Evolutionary conservation across 495 filamentous ascomycete genomes (phyloP).

Genomic region (Neurospora sp.): DNA sequence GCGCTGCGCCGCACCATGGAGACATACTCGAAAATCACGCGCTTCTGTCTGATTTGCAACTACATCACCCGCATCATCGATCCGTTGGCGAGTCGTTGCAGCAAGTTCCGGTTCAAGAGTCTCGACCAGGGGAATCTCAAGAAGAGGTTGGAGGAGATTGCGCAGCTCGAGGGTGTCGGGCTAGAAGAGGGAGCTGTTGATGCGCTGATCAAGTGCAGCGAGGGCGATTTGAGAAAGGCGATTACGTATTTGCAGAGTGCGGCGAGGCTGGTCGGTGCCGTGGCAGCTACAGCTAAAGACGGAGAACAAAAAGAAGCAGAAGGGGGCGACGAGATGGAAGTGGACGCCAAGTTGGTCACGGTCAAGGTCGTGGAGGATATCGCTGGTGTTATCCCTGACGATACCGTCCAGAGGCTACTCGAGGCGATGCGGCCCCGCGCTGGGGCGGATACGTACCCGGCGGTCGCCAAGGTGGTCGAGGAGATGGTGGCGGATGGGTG

Average conservation of each 20-base stretch:
- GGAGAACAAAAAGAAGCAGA: slow-evolving; percentile 27
- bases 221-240: slow-evolving; percentile 89
- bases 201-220: slow-evolving; percentile 72
- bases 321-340: slow-evolving; percentile 37
- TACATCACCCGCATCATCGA: slow-evolving; percentile 98
- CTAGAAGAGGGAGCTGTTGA: slow-evolving; percentile 72
- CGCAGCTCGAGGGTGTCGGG: slow-evolving; percentile 58
- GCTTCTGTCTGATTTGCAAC: slow-evolving; percentile 97
- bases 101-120: slow-evolving; percentile 97
- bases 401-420: slow-evolving; percentile 57
- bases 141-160: slow-evolving; percentile 68
- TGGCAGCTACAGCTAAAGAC: slow-evolving; percentile 14
- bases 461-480: slow-evolving; percentile 65
- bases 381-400: slow-evolving; percentile 79
- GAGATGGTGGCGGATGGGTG: slow-evolving; percentile 95
- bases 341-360: slow-evolving; percentile 55
- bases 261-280: slow-evolving; percentile 63
- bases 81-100: slow-evolving; percentile 82
- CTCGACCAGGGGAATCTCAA: slow-evolving; percentile 75
- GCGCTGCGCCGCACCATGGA: slow-evolving; percentile 94
- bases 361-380: slow-evolving; percentile 82
- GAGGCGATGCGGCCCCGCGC: slow-evolving; percentile 68
- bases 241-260: slow-evolving; percentile 95
- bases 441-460: slow-evolving; percentile 54
- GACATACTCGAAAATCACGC: slow-evolving; percentile 88